A percentile compares a stretch with the other conserved stretches of the same genome.
Conservation (phyloP, 2,329 filamentous ascomycete species). For the Grosmannia huntii region DNA sequence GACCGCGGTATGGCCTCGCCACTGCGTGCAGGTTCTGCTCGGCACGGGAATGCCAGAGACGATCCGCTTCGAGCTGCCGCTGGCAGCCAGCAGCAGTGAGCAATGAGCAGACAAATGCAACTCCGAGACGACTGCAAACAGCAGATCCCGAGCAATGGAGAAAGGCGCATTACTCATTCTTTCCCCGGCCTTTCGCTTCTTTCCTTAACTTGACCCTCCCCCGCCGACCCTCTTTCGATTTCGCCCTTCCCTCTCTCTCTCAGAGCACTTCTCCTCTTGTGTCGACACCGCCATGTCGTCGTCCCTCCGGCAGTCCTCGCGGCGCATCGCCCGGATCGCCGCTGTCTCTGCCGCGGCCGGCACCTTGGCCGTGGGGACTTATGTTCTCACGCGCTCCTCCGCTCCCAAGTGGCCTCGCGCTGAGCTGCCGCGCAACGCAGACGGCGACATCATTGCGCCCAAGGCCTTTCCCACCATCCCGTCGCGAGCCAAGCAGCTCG, state of each 20-base stretch:
- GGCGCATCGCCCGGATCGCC: neutral
- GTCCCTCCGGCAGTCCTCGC: neutral
- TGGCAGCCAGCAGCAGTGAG: no score
- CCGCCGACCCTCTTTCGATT: neutral
- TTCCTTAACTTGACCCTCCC: neutral
- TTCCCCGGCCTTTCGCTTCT: neutral
- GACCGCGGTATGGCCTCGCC: neutral
- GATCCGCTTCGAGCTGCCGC: neutral
- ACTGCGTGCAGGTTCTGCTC: neutral
- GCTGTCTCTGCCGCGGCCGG: neutral
- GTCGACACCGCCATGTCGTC: neutral
- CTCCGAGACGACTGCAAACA: neutral
- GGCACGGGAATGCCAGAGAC: neutral
- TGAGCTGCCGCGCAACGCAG: slow-evolving; percentile 30
- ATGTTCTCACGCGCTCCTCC: neutral
- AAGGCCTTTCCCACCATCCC: slow-evolving; percentile 46
- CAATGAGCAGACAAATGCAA: neutral
- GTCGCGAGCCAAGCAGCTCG: slow-evolving; percentile 50
- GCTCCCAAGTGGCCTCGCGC: neutral
- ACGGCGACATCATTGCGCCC: slow-evolving; percentile 53
- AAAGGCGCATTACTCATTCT: neutral
- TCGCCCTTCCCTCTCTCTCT: neutral
- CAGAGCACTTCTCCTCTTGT: neutral
- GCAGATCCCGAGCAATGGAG: neutral
- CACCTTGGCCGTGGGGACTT: neutral